phyloP scores from a whole-genome alignment of 441 rosid species.

The Pelargonium citronellum region DNA sequence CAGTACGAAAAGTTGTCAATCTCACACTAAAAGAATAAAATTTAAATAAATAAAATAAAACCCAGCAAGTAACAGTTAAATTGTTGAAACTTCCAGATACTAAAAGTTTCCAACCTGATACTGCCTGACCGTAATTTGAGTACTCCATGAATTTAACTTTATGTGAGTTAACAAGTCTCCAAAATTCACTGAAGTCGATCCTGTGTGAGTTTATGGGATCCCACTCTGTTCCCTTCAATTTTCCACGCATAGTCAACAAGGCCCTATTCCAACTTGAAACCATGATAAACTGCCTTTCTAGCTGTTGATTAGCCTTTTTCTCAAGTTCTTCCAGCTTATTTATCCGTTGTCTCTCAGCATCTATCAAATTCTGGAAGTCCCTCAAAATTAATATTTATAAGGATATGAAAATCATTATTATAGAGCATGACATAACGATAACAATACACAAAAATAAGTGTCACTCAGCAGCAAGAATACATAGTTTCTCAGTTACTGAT shows the following conservation, averaged over 20 bases:
- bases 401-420: background rate
- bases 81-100: slow-evolving; percentile 10
- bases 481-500: background rate
- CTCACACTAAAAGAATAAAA: background rate
- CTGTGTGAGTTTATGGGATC: slow-evolving; percentile 73
- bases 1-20: background rate
- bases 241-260: slow-evolving; percentile 64
- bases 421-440: background rate
- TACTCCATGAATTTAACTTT: slow-evolving; percentile 87
- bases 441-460: background rate
- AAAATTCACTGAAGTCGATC: slow-evolving; percentile 73
- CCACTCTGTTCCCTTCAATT: slow-evolving; percentile 84
- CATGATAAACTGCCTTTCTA: slow-evolving; percentile 90
- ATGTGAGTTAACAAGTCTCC: slow-evolving; percentile 62
- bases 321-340: slow-evolving; percentile 64
- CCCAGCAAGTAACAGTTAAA: slow-evolving; percentile 7
- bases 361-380: slow-evolving; percentile 49
- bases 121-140: slow-evolving; percentile 76
- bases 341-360: slow-evolving; percentile 63
- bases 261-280: slow-evolving; percentile 83
- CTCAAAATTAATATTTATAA: background rate
- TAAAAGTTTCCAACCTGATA: slow-evolving; percentile 52
- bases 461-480: background rate
- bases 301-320: slow-evolving; percentile 65
- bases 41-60: background rate